phyloP scores from a whole-genome alignment of 1,139 yeast species.

The Pichia sp. region DNA sequence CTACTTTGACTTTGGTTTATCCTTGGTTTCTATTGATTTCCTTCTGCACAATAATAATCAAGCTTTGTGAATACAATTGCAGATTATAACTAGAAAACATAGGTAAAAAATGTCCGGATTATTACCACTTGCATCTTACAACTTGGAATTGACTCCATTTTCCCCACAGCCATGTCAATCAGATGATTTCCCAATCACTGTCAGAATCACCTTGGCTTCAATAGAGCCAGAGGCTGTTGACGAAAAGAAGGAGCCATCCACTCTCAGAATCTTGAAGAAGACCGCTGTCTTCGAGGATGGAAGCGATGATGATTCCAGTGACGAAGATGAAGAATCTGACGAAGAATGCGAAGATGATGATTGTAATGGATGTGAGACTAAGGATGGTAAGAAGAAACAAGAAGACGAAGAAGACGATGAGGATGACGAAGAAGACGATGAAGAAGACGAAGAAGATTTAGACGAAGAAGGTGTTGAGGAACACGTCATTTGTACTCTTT shows the following conservation, averaged over 20 bases:
- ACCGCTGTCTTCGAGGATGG: slow-evolving; percentile 49
- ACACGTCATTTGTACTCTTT: slow-evolving; percentile 80
- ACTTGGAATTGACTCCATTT: slow-evolving; percentile 81
- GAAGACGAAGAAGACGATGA: slow-evolving; percentile 34
- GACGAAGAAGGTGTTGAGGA: slow-evolving; percentile 62
- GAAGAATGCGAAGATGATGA: not conserved
- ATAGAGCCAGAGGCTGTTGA: slow-evolving; percentile 82
- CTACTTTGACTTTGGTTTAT: not conserved
- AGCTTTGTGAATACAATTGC: not conserved
- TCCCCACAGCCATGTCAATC: slow-evolving; percentile 82
- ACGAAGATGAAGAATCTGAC: slow-evolving; percentile 28
- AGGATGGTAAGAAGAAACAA: slow-evolving; percentile 25
- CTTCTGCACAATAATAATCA: too few relatives aligned
- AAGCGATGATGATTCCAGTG: slow-evolving; percentile 44
- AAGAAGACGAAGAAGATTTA: slow-evolving; percentile 54
- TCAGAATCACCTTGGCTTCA: slow-evolving; percentile 92
- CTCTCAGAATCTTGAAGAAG: slow-evolving; percentile 80
- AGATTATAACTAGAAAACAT: not conserved
- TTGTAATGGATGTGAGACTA: not conserved
- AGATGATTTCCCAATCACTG: slow-evolving; percentile 80
- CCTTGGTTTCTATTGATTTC: not conserved
- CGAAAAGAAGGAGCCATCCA: slow-evolving; percentile 79
- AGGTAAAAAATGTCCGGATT: slow-evolving; percentile 54
- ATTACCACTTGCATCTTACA: slow-evolving; percentile 81
- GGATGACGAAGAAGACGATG: slow-evolving; percentile 49